A percentile compares a stretch with the other conserved stretches of the same genome.
phyloP scores from a whole-genome alignment of 108 stramenopile genomes.

The Fistulifera pelliculosa region DNA sequence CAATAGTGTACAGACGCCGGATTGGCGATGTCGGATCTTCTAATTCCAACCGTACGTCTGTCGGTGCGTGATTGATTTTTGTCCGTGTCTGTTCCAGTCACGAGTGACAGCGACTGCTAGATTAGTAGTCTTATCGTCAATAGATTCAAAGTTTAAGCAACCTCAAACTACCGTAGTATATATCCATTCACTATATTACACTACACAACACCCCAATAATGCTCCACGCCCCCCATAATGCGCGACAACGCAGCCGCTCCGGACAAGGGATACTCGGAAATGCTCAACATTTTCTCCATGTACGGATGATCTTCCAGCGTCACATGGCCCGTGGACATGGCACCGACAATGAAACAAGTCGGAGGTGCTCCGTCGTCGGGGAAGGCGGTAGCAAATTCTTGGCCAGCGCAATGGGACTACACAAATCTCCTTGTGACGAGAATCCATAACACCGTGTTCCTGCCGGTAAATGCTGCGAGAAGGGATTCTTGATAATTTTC shows the following conservation, averaged over 20 bases:
- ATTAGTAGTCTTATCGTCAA: too few relatives aligned
- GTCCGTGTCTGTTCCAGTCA: too few relatives aligned
- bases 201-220: conserved; percentile 91
- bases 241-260: conserved; percentile 90
- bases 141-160: too few relatives aligned
- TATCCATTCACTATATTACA: too few relatives aligned
- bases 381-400: conserved; percentile 57
- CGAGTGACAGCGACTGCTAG: too few relatives aligned
- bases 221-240: conserved; percentile 87
- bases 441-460: conserved; percentile 87
- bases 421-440: conserved; percentile 72
- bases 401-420: conserved; percentile 79
- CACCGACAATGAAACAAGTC: conserved; percentile 92
- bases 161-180: too few relatives aligned
- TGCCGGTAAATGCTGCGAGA: conserved; percentile 91
- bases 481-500: conserved; percentile 97
- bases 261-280: conserved; percentile 92
- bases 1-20: too few relatives aligned
- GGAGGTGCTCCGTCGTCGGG: conserved; percentile 34
- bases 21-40: too few relatives aligned
- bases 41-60: too few relatives aligned
- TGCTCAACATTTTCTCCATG: conserved; percentile 90
- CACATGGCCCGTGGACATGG: conserved; percentile 92
- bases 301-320: conserved; percentile 90
- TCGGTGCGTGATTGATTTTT: too few relatives aligned